Conservation (phyloP, 305 asterid species). For the Ilex paraguariensis region DNA sequence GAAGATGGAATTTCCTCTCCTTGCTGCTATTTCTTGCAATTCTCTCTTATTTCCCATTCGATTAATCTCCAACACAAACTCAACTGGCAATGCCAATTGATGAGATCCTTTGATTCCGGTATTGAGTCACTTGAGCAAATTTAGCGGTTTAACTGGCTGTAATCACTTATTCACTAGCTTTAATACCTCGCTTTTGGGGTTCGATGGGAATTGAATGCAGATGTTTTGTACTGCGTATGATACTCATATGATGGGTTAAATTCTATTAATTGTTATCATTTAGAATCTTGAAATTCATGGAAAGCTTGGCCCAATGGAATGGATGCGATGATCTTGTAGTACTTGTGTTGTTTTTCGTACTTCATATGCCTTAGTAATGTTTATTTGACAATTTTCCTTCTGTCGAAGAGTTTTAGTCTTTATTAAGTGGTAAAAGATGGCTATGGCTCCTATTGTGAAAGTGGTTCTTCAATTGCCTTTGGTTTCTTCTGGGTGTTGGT, state of each 20-base stretch:
- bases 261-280: no score
- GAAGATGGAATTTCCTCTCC: constrained; percentile 12
- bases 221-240: no score
- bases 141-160: no score
- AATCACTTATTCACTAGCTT: no score
- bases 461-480: constrained; percentile 76
- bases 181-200: no score
- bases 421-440: constrained; percentile 34
- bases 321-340: no score
- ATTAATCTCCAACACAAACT: constrained; percentile 22
- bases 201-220: no score
- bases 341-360: neutral
- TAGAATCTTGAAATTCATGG: no score
- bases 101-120: constrained; percentile 34
- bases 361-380: neutral
- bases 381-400: no score
- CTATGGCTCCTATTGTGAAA: constrained; percentile 55
- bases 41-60: constrained; percentile 8
- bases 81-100: constrained; percentile 42
- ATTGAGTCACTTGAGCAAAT: constrained; percentile 10
- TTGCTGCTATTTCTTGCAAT: constrained; percentile 14
- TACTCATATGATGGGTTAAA: no score
- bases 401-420: neutral
- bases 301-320: no score
- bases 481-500: constrained; percentile 83